phyloP scores from a whole-genome alignment of 2,329 filamentous ascomycete species.

The Fusarium xylarioides region DNA sequence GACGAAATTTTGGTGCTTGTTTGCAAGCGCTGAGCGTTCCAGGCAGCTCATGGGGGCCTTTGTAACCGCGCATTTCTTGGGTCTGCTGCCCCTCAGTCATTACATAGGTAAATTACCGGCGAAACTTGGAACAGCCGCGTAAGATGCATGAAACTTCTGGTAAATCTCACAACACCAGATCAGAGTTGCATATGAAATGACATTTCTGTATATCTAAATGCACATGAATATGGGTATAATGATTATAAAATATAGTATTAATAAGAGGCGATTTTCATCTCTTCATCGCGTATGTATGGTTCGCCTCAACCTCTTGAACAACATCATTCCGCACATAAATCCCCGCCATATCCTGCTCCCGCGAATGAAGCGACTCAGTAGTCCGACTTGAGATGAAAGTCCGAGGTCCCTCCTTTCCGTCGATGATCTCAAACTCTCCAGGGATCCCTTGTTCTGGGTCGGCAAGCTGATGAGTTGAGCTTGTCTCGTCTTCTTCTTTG shows the following conservation, averaged over 20 bases:
- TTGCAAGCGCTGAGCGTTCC: background rate
- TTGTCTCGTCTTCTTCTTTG: constrained; percentile 33
- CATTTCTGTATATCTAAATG: too few relatives aligned
- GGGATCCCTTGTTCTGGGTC: constrained; percentile 23
- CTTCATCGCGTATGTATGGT: constrained; percentile 11
- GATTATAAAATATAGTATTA: background rate
- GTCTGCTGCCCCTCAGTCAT: background rate
- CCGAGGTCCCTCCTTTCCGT: constrained; percentile 9
- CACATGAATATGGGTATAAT: background rate
- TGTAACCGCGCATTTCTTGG: background rate
- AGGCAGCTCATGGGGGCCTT: too few relatives aligned
- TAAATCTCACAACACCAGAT: background rate
- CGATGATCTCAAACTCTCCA: constrained; percentile 22
- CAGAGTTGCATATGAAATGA: background rate
- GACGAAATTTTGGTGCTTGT: background rate
- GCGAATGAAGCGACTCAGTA: background rate
- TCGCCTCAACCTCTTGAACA: constrained; percentile 21
- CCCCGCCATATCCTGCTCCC: constrained; percentile 7
- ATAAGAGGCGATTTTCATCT: background rate
- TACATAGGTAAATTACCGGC: background rate
- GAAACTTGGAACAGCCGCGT: background rate
- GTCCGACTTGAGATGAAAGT: constrained; percentile 25
- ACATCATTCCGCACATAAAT: constrained; percentile 35
- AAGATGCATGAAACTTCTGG: background rate
- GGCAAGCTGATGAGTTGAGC: constrained; percentile 37